Percentiles rank a stretch among this genome's conserved stretches.
These are phyloP conservation scores for Pseudocercospora eumusae DNA, from an alignment of 2,329 filamentous ascomycete species.

Conservation along the genomic window DNA sequence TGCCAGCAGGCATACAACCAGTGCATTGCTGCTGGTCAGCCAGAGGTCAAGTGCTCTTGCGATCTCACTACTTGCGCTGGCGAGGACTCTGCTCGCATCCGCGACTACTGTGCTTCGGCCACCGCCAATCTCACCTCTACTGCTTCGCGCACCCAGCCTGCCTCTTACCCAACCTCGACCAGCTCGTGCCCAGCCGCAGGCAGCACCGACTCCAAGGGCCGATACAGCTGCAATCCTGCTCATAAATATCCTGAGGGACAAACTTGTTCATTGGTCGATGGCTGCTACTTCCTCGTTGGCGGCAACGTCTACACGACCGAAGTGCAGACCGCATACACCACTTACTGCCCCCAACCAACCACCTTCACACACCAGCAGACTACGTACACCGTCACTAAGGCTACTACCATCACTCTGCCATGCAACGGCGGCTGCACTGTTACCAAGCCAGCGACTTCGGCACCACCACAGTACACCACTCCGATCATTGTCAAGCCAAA, in stretches of 20 bases:
- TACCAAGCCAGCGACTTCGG: slow-evolving; percentile 13
- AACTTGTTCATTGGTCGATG: slow-evolving; percentile 22
- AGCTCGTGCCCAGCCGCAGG: slow-evolving; percentile 17
- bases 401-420: slow-evolving; percentile 31
- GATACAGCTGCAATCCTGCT: slow-evolving; percentile 26
- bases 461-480: slow-evolving; percentile 19
- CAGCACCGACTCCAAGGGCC: slow-evolving; percentile 7
- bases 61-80: slow-evolving; percentile 19
- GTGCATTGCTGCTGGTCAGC: slow-evolving; percentile 18
- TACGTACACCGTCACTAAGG: slow-evolving; percentile 66
- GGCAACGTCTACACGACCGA: slow-evolving; percentile 18
- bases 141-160: background rate
- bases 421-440: slow-evolving; percentile 18
- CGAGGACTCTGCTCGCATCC: slow-evolving; percentile 21
- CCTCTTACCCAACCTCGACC: slow-evolving; percentile 13
- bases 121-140: slow-evolving; percentile 7
- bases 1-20: slow-evolving; percentile 24
- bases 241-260: slow-evolving; percentile 27
- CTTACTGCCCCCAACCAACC: slow-evolving; percentile 70
- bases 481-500: slow-evolving; percentile 20
- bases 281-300: slow-evolving; percentile 14
- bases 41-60: slow-evolving; percentile 23
- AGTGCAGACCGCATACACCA: slow-evolving; percentile 64
- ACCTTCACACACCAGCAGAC: slow-evolving; percentile 62
- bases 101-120: slow-evolving; percentile 22